Conservation (phyloP, 495 filamentous ascomycete species). For the Recurvomyces mirabilis region DNA sequence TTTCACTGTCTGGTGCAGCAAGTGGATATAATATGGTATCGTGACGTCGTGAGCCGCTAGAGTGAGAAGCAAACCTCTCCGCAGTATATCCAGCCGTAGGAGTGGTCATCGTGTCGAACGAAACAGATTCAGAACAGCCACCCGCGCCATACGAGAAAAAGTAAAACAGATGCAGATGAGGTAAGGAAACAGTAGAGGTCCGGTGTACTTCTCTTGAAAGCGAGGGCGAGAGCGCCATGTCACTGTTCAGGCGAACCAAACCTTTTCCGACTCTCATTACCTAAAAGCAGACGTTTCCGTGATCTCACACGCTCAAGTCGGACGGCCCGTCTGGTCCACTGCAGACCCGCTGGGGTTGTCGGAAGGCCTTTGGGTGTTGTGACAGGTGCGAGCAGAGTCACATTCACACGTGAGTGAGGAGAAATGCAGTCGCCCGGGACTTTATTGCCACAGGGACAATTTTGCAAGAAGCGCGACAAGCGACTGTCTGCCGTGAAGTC, state of each 20-base stretch:
- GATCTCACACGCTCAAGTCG: too few species aligned
- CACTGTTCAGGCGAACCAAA: not conserved
- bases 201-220: not conserved
- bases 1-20: not conserved
- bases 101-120: conserved; percentile 1
- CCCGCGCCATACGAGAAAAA: conserved; percentile 1
- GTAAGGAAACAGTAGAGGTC: not conserved
- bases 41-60: not conserved
- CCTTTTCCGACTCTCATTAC: conserved; percentile 1
- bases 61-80: not conserved
- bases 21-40: not conserved
- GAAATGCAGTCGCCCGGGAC: not conserved
- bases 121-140: not conserved
- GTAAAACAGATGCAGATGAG: not conserved
- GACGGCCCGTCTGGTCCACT: not conserved
- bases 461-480: not conserved
- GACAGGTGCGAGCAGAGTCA: not conserved
- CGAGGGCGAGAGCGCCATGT: not conserved
- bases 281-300: conserved; percentile 1
- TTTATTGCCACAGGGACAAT: not conserved
- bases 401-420: not conserved
- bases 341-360: too few species aligned
- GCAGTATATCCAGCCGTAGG: not conserved
- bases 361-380: not conserved
- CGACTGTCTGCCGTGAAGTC: not conserved